Evolutionary conservation across 2,329 filamentous ascomycete genomes (phyloP), one percentile per base, ranked within the genome.

Genomic region (Rhinocladiella mackenziei): DNA sequence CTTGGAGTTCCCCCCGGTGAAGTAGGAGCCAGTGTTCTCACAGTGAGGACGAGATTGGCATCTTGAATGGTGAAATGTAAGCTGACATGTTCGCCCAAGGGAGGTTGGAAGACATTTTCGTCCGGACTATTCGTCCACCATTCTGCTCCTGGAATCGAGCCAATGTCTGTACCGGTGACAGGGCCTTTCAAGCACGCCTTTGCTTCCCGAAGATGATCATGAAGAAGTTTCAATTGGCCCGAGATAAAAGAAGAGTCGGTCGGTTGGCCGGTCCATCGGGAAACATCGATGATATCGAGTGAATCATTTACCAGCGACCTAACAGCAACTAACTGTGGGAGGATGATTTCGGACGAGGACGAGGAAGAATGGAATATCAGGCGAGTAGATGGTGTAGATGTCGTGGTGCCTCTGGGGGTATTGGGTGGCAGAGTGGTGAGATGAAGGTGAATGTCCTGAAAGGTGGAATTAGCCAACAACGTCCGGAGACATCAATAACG

Each of bases 221-320:
- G 72, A 50, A 78, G 64, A 53, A 81, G 67, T 43, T 72, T 68
- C 59, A 80, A 65, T 67, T 81, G 76, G 44, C 77, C 72, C 53
- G 69, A 72, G 58, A 80, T 75, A 62, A 79, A 77, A 57, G 69
- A 66, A 36, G 76, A 73, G 56, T 78, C 72, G 33, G 68, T 71
- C n/a, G 74, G 70, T 59, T 86, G 78, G 11, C 82, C 80, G 25
- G 84, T 84, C 71, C 81, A 83, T 19, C 84, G 76, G 32, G 84
- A 87, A 11, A 94, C 77, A 57, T 84, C 79, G 37, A 95, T 81
- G 34, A 94, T 80, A 63, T 94, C 87, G 51, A 96, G 78, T 45
- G 86, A 83, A 58, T 87, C 79, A 49, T 85, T 91, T 55, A 97
- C 82, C 29, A 89, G 73, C n/a, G 80, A 79, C 51, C 87, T 79